Evolutionary conservation across 768 basidiomycete species (phyloP).

Genomic region (Leccinellum luteum): DNA sequence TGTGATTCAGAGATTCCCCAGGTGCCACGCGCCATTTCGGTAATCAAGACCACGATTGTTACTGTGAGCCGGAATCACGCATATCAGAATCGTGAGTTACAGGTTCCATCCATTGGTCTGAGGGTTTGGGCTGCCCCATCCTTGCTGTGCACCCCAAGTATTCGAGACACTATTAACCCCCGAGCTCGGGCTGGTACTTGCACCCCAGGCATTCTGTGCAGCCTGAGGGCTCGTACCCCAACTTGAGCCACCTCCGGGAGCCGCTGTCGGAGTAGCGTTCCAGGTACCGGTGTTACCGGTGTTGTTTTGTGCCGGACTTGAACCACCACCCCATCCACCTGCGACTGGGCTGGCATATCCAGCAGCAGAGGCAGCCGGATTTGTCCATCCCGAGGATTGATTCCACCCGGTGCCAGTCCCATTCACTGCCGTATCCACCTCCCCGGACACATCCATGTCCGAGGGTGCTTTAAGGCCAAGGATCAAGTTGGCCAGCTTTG

Average conservation of each 20-base stretch:
- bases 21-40: background rate
- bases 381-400: constrained; percentile 26
- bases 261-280: constrained; percentile 27
- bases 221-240: constrained; percentile 37
- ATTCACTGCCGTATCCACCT: constrained; percentile 34
- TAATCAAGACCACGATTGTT: background rate
- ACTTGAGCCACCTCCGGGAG: constrained; percentile 21
- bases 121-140: constrained; percentile 50
- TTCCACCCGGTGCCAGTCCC: constrained; percentile 21
- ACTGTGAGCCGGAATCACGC: background rate
- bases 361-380: constrained; percentile 31
- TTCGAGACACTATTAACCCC: constrained; percentile 12
- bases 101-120: constrained; percentile 57
- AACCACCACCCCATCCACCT: constrained; percentile 30
- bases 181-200: constrained; percentile 31
- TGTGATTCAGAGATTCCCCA: background rate
- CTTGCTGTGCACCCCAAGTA: constrained; percentile 34
- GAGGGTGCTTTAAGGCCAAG: constrained; percentile 66
- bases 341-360: constrained; percentile 31
- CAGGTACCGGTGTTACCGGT: constrained; percentile 20
- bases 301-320: constrained; percentile 27
- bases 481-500: constrained; percentile 77
- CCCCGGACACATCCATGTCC: constrained; percentile 50
- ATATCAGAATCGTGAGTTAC: constrained; percentile 5
- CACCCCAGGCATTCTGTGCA: constrained; percentile 38